These are phyloP conservation scores for Zygoascus biomembranicola DNA, from an alignment of 805 yeast species.

Conservation along the genomic window DNA sequence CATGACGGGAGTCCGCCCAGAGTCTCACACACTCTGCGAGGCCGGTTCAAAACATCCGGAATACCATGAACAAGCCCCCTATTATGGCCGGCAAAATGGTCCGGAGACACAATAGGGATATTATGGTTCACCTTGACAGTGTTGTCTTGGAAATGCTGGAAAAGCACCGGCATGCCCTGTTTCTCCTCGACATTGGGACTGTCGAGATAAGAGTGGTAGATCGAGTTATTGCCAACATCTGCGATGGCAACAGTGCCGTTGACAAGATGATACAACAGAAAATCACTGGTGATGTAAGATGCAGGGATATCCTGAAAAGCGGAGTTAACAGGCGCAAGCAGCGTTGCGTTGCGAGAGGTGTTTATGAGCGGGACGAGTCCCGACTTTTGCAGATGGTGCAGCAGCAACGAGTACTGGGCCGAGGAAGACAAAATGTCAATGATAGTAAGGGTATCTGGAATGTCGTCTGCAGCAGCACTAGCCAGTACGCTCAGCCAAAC, in stretches of 20 bases:
- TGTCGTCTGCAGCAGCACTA: not conserved
- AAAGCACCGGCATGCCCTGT: not conserved
- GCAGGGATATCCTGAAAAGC: slow-evolving; percentile 41
- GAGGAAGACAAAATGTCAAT: slow-evolving; percentile 63
- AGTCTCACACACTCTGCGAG: slow-evolving; percentile 9
- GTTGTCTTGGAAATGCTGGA: not conserved
- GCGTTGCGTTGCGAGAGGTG: slow-evolving; percentile 51
- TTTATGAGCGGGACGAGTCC: slow-evolving; percentile 59
- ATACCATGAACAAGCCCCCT: slow-evolving; percentile 62
- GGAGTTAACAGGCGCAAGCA: slow-evolving; percentile 74
- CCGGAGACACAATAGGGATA: slow-evolving; percentile 47
- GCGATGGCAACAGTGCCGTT: slow-evolving; percentile 25
- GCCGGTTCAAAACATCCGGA: slow-evolving; percentile 33
- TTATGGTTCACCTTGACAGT: slow-evolving; percentile 6
- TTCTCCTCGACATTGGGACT: slow-evolving; percentile 3
- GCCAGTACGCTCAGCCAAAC: not conserved
- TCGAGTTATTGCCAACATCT: slow-evolving; percentile 18
- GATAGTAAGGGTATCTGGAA: slow-evolving; percentile 24
- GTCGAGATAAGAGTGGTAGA: slow-evolving; percentile 3
- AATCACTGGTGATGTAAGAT: slow-evolving; percentile 14
- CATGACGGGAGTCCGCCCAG: slow-evolving; percentile 5
- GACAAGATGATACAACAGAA: slow-evolving; percentile 28
- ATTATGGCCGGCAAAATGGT: slow-evolving; percentile 52
- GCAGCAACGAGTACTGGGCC: slow-evolving; percentile 57
- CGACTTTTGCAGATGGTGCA: slow-evolving; percentile 50